phyloP scores from a whole-genome alignment of 164 flowering plant genomes.

The Macadamia integrifolia region DNA sequence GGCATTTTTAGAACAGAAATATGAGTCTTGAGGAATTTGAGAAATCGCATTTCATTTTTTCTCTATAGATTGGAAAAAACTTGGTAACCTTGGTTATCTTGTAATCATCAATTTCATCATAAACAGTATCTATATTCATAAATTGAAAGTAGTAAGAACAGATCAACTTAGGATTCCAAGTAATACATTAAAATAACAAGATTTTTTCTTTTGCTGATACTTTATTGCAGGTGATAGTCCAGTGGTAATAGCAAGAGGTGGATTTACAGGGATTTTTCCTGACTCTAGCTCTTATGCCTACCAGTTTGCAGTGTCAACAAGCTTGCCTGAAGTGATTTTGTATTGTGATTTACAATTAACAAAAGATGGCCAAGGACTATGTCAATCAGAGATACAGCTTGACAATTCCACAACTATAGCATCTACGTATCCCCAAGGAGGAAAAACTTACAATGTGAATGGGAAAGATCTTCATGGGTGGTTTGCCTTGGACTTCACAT shows the following conservation, averaged over 20 bases:
- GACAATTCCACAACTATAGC: slow-evolving; percentile 60
- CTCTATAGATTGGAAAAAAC: neutral
- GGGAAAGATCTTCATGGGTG: slow-evolving; percentile 52
- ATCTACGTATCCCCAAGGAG: slow-evolving; percentile 28
- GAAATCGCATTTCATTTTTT: too few species aligned
- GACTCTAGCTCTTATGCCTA: slow-evolving; percentile 50
- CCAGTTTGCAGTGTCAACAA: slow-evolving; percentile 22
- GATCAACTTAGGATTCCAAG: too few species aligned
- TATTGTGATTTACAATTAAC: slow-evolving; percentile 75
- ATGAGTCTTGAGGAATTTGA: too few species aligned
- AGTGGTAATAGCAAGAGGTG: slow-evolving; percentile 60
- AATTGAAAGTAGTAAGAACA: too few species aligned
- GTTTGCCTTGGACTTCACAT: slow-evolving; percentile 58
- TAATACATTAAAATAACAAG: neutral
- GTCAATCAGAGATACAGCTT: slow-evolving; percentile 45
- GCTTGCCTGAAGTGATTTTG: slow-evolving; percentile 27
- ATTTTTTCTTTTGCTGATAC: too few species aligned
- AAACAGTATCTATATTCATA: too few species aligned
- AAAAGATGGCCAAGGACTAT: slow-evolving; percentile 61
- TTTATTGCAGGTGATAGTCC: slow-evolving; percentile 52
- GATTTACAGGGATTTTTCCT: slow-evolving; percentile 77
- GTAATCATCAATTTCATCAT: too few species aligned
- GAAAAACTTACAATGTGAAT: slow-evolving; percentile 52
- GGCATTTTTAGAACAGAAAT: too few species aligned
- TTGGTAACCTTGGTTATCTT: neutral